phyloP scores from a whole-genome alignment of 2,329 filamentous ascomycete species.

The Diaporthe aspalathi region DNA sequence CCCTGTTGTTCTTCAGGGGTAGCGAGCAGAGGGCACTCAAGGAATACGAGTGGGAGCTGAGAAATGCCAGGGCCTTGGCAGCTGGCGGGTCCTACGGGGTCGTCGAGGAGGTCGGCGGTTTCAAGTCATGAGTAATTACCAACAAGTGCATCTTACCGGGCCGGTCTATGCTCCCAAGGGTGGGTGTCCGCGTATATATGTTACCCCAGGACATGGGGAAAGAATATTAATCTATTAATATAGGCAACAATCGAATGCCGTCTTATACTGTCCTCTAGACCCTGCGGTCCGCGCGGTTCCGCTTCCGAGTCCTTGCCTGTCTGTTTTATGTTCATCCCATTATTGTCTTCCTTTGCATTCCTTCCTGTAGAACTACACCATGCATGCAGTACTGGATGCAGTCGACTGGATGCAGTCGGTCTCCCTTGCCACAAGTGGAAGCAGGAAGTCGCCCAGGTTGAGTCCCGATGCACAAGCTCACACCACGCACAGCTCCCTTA shows the following conservation, averaged over 20 bases:
- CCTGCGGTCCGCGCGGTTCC: constrained; percentile 22
- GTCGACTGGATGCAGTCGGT: too few species aligned
- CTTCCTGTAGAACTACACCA: neutral
- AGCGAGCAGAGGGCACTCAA: constrained; percentile 84
- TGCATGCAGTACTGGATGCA: neutral
- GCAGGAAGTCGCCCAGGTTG: neutral
- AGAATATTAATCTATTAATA: constrained; percentile 37
- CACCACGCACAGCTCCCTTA: neutral
- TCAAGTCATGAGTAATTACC: constrained; percentile 15
- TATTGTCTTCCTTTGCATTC: neutral
- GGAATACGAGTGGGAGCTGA: constrained; percentile 95
- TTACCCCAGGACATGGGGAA: neutral
- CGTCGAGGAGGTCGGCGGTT: constrained; percentile 5
- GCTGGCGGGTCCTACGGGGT: constrained; percentile 4
- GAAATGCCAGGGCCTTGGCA: constrained; percentile 68
- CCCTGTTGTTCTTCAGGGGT: constrained; percentile 89
- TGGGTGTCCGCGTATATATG: neutral
- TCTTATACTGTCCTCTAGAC: constrained; percentile 36
- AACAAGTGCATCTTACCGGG: neutral
- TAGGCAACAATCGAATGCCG: constrained; percentile 36
- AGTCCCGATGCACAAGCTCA: neutral
- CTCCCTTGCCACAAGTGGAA: too few species aligned
- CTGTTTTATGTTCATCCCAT: neutral
- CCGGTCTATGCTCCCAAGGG: neutral
- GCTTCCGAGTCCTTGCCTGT: neutral